Evolutionary conservation across 1,139 yeast genomes (phyloP).

Genomic region (Pichia sp.): DNA sequence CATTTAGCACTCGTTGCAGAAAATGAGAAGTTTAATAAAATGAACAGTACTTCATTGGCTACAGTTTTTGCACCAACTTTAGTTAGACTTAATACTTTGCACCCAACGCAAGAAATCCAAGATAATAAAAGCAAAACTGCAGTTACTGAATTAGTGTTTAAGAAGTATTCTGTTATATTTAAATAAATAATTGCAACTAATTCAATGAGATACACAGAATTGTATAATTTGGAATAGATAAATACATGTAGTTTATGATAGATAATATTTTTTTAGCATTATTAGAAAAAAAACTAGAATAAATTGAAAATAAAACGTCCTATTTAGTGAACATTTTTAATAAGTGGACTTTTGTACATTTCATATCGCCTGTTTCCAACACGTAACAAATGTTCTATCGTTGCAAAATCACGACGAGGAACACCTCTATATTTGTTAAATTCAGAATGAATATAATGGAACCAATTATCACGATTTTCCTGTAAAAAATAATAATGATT

Average conservation of each 20-base stretch:
- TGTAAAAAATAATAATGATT: background rate
- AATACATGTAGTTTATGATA: too few species aligned
- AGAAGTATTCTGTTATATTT: too few species aligned
- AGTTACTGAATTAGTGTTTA: conserved; percentile 70
- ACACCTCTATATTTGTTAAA: conserved; percentile 55
- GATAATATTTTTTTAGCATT: too few species aligned
- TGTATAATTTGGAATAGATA: too few species aligned
- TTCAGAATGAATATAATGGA: conserved; percentile 37
- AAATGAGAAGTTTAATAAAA: conserved; percentile 50
- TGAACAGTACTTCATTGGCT: conserved; percentile 78
- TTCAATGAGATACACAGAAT: too few species aligned
- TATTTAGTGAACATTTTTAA: conserved; percentile 54
- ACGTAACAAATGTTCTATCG: conserved; percentile 80
- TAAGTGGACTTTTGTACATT: conserved; percentile 60
- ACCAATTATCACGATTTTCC: conserved; percentile 36
- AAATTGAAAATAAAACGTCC: too few species aligned
- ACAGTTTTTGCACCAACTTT: conserved; percentile 96
- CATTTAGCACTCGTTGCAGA: conserved; percentile 59
- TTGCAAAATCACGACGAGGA: conserved; percentile 74
- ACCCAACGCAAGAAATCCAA: conserved; percentile 76
- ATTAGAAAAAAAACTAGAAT: too few species aligned
- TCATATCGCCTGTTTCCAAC: conserved; percentile 69
- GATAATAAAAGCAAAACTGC: conserved; percentile 84
- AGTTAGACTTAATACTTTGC: conserved; percentile 55
- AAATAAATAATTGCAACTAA: too few species aligned